Evolutionary conservation across 805 yeast species (phyloP).

Genomic region (Wickerhamomyces alni): DNA sequence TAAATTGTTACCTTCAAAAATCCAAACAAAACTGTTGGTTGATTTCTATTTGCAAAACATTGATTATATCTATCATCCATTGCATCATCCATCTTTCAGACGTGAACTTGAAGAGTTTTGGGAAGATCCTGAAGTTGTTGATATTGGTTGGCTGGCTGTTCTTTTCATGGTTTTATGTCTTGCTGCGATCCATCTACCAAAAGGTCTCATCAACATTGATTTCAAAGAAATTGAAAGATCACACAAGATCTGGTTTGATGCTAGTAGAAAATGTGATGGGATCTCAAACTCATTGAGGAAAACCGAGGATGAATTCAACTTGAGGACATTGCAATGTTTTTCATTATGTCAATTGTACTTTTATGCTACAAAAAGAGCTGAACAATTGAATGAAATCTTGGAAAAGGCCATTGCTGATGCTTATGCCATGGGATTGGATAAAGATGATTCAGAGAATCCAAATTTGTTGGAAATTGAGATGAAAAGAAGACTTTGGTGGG

Average conservation of each 20-base stretch:
- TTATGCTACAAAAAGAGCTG: conserved; percentile 24
- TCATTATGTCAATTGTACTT: conserved; percentile 24
- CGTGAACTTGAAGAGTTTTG: conserved; percentile 14
- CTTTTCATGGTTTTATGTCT: conserved; percentile 19
- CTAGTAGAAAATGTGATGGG: conserved; percentile 19
- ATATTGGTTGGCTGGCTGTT: conserved; percentile 21
- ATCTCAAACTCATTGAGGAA: conserved; percentile 14
- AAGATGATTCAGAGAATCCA: conserved; percentile 20
- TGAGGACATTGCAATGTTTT: conserved; percentile 20
- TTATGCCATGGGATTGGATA: conserved; percentile 20
- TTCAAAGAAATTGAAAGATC: conserved; percentile 19
- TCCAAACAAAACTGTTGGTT: conserved; percentile 19
- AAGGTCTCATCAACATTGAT: conserved; percentile 21
- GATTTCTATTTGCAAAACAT: conserved; percentile 23
- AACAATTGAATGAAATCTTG: conserved; percentile 18
- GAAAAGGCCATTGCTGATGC: conserved; percentile 20
- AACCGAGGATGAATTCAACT: conserved; percentile 11
- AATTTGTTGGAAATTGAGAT: conserved; percentile 23
- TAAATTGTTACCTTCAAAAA: conserved; percentile 18
- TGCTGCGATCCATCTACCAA: conserved; percentile 23
- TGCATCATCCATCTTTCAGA: conserved; percentile 24
- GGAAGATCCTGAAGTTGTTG: conserved; percentile 15
- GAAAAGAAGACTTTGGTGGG: conserved; percentile 28
- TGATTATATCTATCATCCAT: conserved; percentile 25
- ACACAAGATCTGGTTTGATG: conserved; percentile 23